Conservation (phyloP, 169 alveolate genomes). For the Cryptosporidium sp. region DNA sequence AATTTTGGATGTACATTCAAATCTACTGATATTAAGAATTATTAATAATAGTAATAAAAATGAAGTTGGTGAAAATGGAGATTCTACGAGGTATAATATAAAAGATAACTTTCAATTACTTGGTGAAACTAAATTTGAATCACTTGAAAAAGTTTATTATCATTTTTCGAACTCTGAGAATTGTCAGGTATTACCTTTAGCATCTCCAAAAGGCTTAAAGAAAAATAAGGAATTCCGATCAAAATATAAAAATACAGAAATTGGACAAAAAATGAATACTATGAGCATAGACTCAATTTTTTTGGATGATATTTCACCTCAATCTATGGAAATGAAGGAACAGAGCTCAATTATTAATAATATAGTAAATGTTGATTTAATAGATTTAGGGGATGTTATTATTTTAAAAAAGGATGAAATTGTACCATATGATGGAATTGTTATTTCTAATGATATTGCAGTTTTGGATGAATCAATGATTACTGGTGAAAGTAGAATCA, state of each 20-base stretch:
- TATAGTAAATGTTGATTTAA: slow-evolving; percentile 33
- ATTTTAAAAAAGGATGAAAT: slow-evolving; percentile 32
- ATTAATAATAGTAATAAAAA: slow-evolving; percentile 4
- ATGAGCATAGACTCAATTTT: slow-evolving; percentile 28
- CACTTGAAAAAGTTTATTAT: slow-evolving; percentile 41
- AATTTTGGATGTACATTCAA: slow-evolving; percentile 55
- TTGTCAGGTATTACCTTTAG: neutral
- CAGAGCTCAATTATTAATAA: slow-evolving; percentile 20
- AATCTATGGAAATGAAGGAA: slow-evolving; percentile 48
- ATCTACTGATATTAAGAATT: slow-evolving; percentile 25
- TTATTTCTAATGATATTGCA: slow-evolving; percentile 26
- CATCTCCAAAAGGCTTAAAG: neutral
- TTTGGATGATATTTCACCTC: slow-evolving; percentile 26
- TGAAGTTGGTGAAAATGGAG: neutral
- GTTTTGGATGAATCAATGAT: slow-evolving; percentile 56
- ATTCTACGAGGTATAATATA: slow-evolving; percentile 6
- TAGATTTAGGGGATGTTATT: slow-evolving; percentile 60
- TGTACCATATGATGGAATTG: slow-evolving; percentile 73
- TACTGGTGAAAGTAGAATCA: slow-evolving; percentile 60
- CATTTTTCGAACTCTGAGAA: slow-evolving; percentile 33
- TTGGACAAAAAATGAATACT: neutral
- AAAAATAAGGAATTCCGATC: neutral
- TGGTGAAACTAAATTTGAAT: slow-evolving; percentile 11
- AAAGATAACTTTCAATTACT: slow-evolving; percentile 23
- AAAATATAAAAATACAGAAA: neutral